Evolutionary conservation across 768 basidiomycete genomes (phyloP).

Genomic region (Paxillus involutus): DNA sequence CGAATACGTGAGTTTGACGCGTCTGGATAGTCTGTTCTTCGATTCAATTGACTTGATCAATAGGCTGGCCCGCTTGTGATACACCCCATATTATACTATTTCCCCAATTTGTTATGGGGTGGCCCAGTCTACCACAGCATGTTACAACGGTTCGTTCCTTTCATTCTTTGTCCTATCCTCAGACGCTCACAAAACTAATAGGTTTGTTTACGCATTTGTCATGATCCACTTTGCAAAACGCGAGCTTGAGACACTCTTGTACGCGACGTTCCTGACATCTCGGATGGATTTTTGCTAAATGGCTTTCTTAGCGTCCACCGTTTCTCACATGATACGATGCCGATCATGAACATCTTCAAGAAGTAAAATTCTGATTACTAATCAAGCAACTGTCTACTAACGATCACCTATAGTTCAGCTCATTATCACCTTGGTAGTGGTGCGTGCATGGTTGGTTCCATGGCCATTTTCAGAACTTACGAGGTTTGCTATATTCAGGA

Average conservation of each 20-base stretch:
- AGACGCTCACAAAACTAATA: constrained; percentile 22
- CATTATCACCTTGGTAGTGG: constrained; percentile 88
- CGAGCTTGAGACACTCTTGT: constrained; percentile 91
- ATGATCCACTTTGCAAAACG: constrained; percentile 90
- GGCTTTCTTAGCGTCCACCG: constrained; percentile 72
- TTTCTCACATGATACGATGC: constrained; percentile 96
- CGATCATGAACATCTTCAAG: constrained; percentile 78
- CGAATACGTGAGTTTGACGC: constrained; percentile 80
- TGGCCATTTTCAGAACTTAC: not conserved
- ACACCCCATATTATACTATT: constrained; percentile 81
- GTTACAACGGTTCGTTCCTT: constrained; percentile 62
- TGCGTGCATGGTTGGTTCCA: constrained; percentile 18
- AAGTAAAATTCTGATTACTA: constrained; percentile 54
- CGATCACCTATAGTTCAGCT: constrained; percentile 54
- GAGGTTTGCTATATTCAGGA: constrained; percentile 37
- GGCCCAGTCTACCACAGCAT: constrained; percentile 67
- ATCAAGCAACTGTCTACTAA: not conserved
- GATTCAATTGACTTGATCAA: constrained; percentile 1
- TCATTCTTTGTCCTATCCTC: not conserved
- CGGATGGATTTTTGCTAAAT: not conserved
- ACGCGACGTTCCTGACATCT: constrained; percentile 23
- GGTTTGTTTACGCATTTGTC: constrained; percentile 72
- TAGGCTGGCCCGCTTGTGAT: constrained; percentile 87
- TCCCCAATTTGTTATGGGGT: constrained; percentile 71
- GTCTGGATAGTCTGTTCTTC: not conserved